phyloP scores from a whole-genome alignment of 257 asterid genomes.

The Knoxia roxburghii region DNA sequence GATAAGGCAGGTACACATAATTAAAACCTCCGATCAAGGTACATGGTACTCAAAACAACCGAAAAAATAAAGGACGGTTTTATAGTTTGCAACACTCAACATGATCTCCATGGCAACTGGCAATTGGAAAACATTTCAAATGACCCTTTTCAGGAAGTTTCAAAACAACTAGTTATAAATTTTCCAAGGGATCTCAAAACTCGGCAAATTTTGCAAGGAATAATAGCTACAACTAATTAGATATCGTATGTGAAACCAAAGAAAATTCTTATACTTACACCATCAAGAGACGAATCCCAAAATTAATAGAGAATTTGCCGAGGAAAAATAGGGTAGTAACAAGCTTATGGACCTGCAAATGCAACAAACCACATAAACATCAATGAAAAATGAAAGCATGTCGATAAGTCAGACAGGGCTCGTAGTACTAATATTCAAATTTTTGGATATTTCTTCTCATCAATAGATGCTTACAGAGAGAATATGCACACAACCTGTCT shows the following conservation, averaged over 20 bases:
- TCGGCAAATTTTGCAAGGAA: too few species aligned
- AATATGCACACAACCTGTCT: background rate
- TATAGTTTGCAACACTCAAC: background rate
- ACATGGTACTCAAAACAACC: background rate
- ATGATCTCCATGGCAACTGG: background rate
- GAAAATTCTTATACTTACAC: constrained; percentile 49
- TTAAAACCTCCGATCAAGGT: background rate
- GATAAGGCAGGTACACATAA: background rate
- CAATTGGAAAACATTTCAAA: background rate
- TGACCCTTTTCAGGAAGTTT: background rate
- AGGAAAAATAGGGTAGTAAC: constrained; percentile 80
- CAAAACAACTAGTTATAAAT: background rate
- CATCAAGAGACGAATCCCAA: constrained; percentile 97
- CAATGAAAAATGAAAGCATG: background rate
- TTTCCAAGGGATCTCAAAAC: too few species aligned
- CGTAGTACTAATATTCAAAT: background rate
- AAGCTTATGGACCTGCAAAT: constrained; percentile 71
- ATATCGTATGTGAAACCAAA: background rate
- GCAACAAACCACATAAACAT: background rate
- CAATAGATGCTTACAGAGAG: background rate
- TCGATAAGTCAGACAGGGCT: background rate
- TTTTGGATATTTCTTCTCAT: background rate
- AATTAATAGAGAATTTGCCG: constrained; percentile 82
- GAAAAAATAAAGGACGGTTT: background rate
- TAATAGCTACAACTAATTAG: too few species aligned